phyloP scores from a whole-genome alignment of 306 rosid genomes.

The Cicer arietinum region DNA sequence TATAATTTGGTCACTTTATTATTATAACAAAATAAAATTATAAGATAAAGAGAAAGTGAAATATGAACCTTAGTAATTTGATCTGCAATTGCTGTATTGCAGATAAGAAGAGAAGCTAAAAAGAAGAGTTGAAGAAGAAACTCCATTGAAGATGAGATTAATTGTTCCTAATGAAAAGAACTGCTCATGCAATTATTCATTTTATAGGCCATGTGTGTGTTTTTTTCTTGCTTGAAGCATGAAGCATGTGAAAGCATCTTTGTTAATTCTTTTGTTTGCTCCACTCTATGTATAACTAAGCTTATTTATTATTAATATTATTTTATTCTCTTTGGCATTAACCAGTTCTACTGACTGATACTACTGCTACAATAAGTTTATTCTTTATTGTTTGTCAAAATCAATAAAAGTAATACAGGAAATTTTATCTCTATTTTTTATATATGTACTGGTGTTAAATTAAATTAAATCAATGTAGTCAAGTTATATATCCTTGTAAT shows the following conservation, averaged over 20 bases:
- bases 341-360: neutral
- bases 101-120: conserved; percentile 46
- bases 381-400: neutral
- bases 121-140: conserved; percentile 52
- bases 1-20: neutral
- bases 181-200: conserved; percentile 36
- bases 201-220: conserved; percentile 49
- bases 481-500: no score
- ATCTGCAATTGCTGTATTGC: conserved; percentile 48
- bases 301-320: conserved; percentile 13
- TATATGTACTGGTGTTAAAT: no score
- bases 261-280: conserved; percentile 34
- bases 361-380: neutral
- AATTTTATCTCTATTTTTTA: no score
- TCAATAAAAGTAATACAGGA: no score
- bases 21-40: neutral
- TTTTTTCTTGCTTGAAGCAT: conserved; percentile 31
- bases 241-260: conserved; percentile 52
- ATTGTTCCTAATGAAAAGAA: conserved; percentile 22
- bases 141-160: conserved; percentile 58
- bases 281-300: neutral
- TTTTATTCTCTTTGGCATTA: neutral
- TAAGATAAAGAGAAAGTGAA: neutral
- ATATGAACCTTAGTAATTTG: conserved; percentile 68
- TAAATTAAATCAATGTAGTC: no score